phyloP scores from a whole-genome alignment of 1,284 basidiomycete genomes.

The Fomitopsis pinicola region DNA sequence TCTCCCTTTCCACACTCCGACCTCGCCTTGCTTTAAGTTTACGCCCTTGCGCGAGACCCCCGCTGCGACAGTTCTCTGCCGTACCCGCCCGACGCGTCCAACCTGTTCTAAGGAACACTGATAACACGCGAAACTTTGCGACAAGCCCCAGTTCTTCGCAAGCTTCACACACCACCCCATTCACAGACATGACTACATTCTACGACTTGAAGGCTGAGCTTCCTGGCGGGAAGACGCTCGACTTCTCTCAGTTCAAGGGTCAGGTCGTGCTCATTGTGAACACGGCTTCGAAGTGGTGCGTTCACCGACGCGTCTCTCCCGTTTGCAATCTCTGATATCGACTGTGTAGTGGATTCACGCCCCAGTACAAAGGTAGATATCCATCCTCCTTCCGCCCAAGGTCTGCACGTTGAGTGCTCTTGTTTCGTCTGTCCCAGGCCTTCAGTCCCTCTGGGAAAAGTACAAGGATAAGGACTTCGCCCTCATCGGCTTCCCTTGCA shows the following conservation, averaged over 20 bases:
- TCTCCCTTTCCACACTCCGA: no score
- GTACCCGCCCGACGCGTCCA: background rate
- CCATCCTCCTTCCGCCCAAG: background rate
- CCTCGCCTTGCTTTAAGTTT: no score
- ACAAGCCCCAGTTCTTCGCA: background rate
- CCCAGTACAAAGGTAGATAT: conserved; percentile 74
- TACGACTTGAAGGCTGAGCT: conserved; percentile 61
- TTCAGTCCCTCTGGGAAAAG: conserved; percentile 82
- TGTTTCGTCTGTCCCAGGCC: conserved; percentile 36
- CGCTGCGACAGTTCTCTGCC: background rate
- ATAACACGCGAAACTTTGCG: background rate
- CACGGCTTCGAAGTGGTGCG: conserved; percentile 68
- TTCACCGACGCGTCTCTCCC: background rate
- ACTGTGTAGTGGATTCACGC: conserved; percentile 71
- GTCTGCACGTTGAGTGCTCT: background rate
- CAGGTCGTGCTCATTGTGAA: conserved; percentile 77
- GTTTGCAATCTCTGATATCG: background rate
- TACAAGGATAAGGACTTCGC: conserved; percentile 74
- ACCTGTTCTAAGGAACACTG: background rate
- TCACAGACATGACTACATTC: conserved; percentile 33
- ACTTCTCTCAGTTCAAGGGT: conserved; percentile 67
- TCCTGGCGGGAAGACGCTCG: conserved; percentile 48
- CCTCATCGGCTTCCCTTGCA: conserved; percentile 89
- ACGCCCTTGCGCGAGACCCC: no score
- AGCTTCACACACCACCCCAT: background rate